Percentiles rank a stretch among this genome's conserved stretches.
These are phyloP conservation scores for Asterophora lycoperdoides DNA, from an alignment of 768 basidiomycete species.

Conservation along the genomic window DNA sequence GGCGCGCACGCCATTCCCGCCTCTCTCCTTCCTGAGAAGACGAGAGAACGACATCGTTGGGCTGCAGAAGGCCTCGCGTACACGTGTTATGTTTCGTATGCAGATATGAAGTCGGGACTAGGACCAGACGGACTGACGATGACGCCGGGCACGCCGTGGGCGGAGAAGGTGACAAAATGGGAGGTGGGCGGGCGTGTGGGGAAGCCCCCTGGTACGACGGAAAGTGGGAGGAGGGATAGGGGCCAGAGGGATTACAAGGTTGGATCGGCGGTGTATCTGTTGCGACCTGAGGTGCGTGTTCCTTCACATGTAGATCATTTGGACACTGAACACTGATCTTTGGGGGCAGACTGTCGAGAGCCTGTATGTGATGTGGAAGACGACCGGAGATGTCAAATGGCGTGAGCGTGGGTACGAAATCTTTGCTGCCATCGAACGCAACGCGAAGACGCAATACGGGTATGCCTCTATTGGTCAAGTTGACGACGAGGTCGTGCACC, in stretches of 20 bases:
- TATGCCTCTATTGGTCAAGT: conserved; percentile 54
- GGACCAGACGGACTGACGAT: conserved; percentile 56
- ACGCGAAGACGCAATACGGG: conserved; percentile 51
- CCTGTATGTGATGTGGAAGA: conserved; percentile 64
- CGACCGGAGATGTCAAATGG: conserved; percentile 63
- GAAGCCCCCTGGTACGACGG: conserved; percentile 44
- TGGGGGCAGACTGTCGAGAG: conserved; percentile 60
- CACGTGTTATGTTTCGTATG: conserved; percentile 64
- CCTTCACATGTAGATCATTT: not conserved
- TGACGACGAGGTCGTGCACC: conserved; percentile 28
- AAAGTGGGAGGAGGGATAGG: conserved; percentile 23
- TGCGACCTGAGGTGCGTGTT: conserved; percentile 62
- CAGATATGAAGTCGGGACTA: conserved; percentile 60
- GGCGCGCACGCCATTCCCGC: conserved; percentile 48
- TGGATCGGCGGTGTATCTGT: conserved; percentile 38
- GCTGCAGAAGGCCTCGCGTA: conserved; percentile 69
- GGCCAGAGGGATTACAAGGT: conserved; percentile 49
- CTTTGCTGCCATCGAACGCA: conserved; percentile 57
- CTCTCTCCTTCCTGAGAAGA: conserved; percentile 24
- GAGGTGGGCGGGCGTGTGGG: conserved; percentile 35
- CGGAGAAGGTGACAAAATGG: conserved; percentile 44
- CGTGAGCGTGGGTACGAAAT: conserved; percentile 68
- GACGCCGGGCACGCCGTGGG: conserved; percentile 38
- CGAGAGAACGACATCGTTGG: conserved; percentile 54
- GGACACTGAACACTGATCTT: conserved; percentile 1